These are phyloP conservation scores for Dorcoceras hygrometricum DNA, from an alignment of 257 asterid genomes.

Conservation along the genomic window DNA sequence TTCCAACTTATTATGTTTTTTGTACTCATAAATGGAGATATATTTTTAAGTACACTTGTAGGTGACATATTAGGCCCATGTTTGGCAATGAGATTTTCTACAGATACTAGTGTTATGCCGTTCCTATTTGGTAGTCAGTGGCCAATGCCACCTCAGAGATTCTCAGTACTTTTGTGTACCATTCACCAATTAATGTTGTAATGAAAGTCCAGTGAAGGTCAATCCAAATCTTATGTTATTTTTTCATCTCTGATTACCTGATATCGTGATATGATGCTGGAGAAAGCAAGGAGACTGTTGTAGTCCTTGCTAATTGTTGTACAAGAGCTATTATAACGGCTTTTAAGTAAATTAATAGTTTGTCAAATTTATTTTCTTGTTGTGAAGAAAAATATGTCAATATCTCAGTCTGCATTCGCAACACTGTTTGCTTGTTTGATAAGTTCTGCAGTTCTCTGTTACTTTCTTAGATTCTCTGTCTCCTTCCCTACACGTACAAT, in stretches of 20 bases:
- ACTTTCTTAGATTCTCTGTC: background rate
- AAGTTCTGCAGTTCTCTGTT: background rate
- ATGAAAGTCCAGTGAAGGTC: conserved; percentile 1
- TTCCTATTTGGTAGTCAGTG: background rate
- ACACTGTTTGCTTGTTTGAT: background rate
- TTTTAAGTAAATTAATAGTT: background rate
- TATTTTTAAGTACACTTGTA: background rate
- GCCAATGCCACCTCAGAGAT: background rate
- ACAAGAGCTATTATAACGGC: background rate
- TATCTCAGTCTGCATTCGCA: background rate
- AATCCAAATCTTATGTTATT: background rate
- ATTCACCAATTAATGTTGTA: background rate
- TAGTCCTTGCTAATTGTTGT: background rate
- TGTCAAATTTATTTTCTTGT: background rate
- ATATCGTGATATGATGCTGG: background rate
- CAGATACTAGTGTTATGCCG: conserved; percentile 4
- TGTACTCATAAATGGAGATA: conserved; percentile 8
- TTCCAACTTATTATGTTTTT: background rate
- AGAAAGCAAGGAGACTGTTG: background rate
- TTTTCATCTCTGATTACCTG: background rate
- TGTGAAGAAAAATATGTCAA: background rate
- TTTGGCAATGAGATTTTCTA: background rate
- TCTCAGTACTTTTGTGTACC: background rate
- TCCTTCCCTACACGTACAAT: background rate
- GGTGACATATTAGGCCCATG: background rate